Base-by-base conservation (phyloP, 495 filamentous ascomycete species). In the Chaetomium tenue region DNA sequence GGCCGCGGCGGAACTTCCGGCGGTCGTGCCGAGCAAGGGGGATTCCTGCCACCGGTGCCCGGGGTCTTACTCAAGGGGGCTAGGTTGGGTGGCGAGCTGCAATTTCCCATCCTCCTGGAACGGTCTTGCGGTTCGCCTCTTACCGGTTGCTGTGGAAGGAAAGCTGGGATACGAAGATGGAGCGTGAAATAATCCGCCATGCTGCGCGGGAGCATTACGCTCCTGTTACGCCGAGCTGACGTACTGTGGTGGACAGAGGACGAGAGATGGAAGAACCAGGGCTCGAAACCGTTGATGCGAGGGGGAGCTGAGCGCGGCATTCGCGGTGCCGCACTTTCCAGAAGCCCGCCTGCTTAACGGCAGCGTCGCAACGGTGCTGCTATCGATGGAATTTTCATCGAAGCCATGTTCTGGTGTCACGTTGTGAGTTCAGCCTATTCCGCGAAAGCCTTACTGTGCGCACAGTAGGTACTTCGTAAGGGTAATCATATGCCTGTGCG, bases 101-200 rank as follows among this genome's bases (percentile, higher is more conserved):
- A 61, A 61, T 61, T 42, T 61, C 59, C 59, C 59, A 61, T 48
- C 42, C 48, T 42, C 30, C 6, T 44, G 59, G 59, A 53, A 61
- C 59, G 33, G 42, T 23, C 25, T 26, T 23, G 56, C 28, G 44
- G 58, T 23, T 22, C 26, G 42, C 11, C 3, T 39, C 44, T 48
- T 60, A 42, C 57, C 57, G 57, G 58, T 60, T 60, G 46, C 58
- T 51, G 46, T 42, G 58, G 58, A 50, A 51, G 44, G 44, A 9
- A 44, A 9, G 39, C 5, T 42, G n/a, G 53, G 53, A 55, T 55
- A 55, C 53, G 53, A 55, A 28, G 0, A 18, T 39, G 30, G 30
- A 56, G 53, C 13, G 16, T 8, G 11, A 18, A 22, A 25, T 30
- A 30, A 30, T 26, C 20, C 20, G n/a, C 42, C 9, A 3, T 37